phyloP scores from a whole-genome alignment of 2,329 filamentous ascomycete genomes.

The Colletotrichum simmondsii region DNA sequence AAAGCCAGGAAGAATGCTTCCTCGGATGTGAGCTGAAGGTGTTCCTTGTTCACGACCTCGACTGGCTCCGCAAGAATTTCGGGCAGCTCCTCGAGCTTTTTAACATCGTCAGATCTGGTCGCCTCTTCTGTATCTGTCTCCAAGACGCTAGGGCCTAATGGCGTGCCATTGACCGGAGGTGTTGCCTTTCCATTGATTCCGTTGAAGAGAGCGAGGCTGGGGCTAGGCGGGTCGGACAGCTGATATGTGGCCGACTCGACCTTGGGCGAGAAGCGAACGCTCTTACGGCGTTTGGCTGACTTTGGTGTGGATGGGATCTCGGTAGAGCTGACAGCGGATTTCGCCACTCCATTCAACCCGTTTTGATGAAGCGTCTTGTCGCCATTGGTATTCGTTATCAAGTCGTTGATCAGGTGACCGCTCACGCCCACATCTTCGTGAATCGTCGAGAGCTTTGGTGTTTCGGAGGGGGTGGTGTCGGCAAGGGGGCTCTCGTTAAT shows the following conservation, averaged over 20 bases:
- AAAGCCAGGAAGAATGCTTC: constrained; percentile 93
- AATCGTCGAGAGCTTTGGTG: constrained; percentile 22
- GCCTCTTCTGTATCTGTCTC: constrained; percentile 7
- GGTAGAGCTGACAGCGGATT: not conserved
- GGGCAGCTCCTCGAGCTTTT: not conserved
- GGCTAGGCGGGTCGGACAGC: constrained; percentile 62
- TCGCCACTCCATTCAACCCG: constrained; percentile 2
- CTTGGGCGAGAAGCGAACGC: constrained; percentile 76
- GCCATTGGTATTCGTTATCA: constrained; percentile 32
- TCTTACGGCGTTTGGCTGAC: constrained; percentile 63
- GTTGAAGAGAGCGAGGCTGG: constrained; percentile 44
- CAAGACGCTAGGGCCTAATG: constrained; percentile 11
- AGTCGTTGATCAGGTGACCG: constrained; percentile 30
- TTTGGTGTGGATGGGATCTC: constrained; percentile 30
- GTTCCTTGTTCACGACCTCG: constrained; percentile 71
- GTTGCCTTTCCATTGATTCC: constrained; percentile 37
- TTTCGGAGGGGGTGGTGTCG: not conserved
- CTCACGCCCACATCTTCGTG: not conserved
- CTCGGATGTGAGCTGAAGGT: constrained; percentile 90
- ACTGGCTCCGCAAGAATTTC: not conserved
- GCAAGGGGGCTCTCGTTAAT: not conserved
- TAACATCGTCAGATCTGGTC: not conserved
- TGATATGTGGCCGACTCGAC: constrained; percentile 73
- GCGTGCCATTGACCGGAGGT: constrained; percentile 1
- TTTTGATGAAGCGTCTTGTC: not conserved